Conservation (phyloP, 345 rosid genomes). For the Gossypium stocksii region DNA sequence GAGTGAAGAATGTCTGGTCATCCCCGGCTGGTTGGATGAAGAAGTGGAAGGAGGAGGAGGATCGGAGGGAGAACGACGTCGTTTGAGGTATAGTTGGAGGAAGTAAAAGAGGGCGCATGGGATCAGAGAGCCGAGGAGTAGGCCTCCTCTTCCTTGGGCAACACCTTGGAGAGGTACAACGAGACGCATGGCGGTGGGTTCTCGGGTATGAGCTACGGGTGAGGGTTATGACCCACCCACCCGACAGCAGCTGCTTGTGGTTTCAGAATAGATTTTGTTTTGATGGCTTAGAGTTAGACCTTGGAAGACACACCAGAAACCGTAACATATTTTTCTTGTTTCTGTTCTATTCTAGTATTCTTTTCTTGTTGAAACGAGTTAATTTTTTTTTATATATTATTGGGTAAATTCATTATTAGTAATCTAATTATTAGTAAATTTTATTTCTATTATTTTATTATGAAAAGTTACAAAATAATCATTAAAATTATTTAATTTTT, state of each 20-base stretch:
- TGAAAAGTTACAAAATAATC: too few relatives aligned
- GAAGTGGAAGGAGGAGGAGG: slow-evolving; percentile 46
- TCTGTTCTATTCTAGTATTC: too few relatives aligned
- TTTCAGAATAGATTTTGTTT: not conserved
- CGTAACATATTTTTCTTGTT: too few relatives aligned
- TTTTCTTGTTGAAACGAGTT: too few relatives aligned
- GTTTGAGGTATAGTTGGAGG: slow-evolving; percentile 65
- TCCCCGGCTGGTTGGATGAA: slow-evolving; percentile 38
- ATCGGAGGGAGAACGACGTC: slow-evolving; percentile 47
- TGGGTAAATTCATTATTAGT: too few relatives aligned
- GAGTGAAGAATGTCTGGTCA: slow-evolving; percentile 55
- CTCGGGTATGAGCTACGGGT: slow-evolving; percentile 3
- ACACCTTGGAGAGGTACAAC: slow-evolving; percentile 80
- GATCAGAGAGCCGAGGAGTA: slow-evolving; percentile 70
- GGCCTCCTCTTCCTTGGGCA: slow-evolving; percentile 78
- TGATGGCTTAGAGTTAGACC: not conserved
- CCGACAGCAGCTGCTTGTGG: not conserved
- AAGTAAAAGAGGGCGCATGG: slow-evolving; percentile 87
- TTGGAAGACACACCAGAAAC: too few relatives aligned
- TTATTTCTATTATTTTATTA: too few relatives aligned
- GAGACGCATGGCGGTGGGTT: slow-evolving; percentile 58
- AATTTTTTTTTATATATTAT: too few relatives aligned
- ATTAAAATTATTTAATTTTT: too few relatives aligned
- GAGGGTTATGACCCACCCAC: slow-evolving; percentile 27
- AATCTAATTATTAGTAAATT: too few relatives aligned